Evolutionary conservation across 2,329 filamentous ascomycete genomes (phyloP).

Genomic region (Colletotrichum salicis): DNA sequence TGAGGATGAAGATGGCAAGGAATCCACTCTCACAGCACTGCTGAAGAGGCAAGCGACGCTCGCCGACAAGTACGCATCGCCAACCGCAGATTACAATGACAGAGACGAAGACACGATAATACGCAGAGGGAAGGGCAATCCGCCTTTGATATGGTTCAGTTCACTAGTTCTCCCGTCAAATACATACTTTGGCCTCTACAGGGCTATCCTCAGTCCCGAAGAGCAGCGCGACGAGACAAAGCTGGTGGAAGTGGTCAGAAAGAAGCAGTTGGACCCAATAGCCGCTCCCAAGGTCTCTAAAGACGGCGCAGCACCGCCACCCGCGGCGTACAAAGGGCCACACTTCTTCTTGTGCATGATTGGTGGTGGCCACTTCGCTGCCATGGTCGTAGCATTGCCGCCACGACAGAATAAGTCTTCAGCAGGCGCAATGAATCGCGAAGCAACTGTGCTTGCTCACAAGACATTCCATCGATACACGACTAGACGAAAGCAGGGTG

Average conservation of each 20-base stretch:
- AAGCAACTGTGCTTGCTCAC: constrained; percentile 89
- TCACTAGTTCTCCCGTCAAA: constrained; percentile 80
- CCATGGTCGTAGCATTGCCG: constrained; percentile 90
- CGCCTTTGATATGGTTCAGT: constrained; percentile 86
- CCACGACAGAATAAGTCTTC: constrained; percentile 79
- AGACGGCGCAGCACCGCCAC: constrained; percentile 61
- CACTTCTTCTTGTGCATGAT: constrained; percentile 99
- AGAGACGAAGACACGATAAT: constrained; percentile 49
- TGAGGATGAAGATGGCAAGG: constrained; percentile 75
- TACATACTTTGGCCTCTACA: constrained; percentile 86
- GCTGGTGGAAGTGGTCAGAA: constrained; percentile 74
- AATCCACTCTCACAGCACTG: constrained; percentile 78
- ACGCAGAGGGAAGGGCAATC: constrained; percentile 57
- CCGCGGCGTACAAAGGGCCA: constrained; percentile 72
- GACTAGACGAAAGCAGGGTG: constrained; percentile 94
- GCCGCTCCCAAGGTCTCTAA: constrained; percentile 63
- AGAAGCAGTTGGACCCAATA: constrained; percentile 80
- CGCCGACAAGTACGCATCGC: constrained; percentile 55
- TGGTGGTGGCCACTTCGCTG: constrained; percentile 95
- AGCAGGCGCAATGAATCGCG: constrained; percentile 79
- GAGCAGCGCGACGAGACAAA: constrained; percentile 74
- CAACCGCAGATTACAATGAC: constrained; percentile 62
- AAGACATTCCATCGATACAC: constrained; percentile 99
- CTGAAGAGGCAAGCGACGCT: constrained; percentile 86
- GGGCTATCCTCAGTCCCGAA: constrained; percentile 77